Conservation (phyloP, 179 eudicot genomes). For the Sideroxylon spinosum region DNA sequence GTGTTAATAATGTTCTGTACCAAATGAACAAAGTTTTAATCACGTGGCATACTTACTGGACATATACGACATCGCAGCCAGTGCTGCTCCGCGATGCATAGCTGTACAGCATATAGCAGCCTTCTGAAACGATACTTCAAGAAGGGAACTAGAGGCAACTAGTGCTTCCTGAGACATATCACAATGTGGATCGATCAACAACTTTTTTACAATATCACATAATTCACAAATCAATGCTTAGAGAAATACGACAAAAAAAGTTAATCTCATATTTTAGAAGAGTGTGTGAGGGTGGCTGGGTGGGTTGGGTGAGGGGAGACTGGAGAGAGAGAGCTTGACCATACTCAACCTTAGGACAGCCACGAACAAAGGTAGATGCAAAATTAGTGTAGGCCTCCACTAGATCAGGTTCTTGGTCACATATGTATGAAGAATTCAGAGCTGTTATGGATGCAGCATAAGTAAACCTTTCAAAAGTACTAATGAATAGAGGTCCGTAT, state of each 20-base stretch:
- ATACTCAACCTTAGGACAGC: slow-evolving; percentile 61
- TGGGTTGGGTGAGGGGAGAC: not conserved
- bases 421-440: slow-evolving; percentile 86
- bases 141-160: slow-evolving; percentile 69
- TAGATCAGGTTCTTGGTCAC: slow-evolving; percentile 96
- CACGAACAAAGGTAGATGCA: slow-evolving; percentile 71
- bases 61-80: slow-evolving; percentile 94
- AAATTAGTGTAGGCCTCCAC: slow-evolving; percentile 87
- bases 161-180: slow-evolving; percentile 61
- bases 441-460: slow-evolving; percentile 75
- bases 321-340: not conserved
- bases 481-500: slow-evolving; percentile 72
- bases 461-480: slow-evolving; percentile 79
- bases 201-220: not conserved
- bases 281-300: not conserved
- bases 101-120: slow-evolving; percentile 96
- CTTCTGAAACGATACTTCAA: slow-evolving; percentile 87
- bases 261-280: not conserved
- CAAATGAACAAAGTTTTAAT: not conserved
- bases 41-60: slow-evolving; percentile 52
- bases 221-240: slow-evolving; percentile 10
- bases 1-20: not conserved
- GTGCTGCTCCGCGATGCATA: slow-evolving; percentile 99
- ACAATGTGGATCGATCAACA: slow-evolving; percentile 11
- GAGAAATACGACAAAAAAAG: not conserved